These are phyloP conservation scores for Solanum pinnatisectum DNA, from an alignment of 257 asterid genomes.

Conservation along the genomic window DNA sequence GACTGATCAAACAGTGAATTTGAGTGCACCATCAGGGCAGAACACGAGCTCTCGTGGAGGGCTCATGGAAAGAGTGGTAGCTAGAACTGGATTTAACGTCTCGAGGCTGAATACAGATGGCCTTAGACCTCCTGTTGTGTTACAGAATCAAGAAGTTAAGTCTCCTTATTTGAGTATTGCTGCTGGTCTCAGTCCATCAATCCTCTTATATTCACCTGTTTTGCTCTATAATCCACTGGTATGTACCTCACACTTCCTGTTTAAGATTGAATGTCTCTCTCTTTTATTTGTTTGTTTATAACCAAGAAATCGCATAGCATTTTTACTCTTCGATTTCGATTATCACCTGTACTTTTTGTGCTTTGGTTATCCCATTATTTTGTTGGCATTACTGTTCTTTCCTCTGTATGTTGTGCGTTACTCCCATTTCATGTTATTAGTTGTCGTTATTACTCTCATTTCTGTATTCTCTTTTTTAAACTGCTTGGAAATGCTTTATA, in stretches of 20 bases:
- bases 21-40: conserved; percentile 19
- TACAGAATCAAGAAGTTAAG: conserved; percentile 32
- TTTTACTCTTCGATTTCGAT: background rate
- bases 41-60: conserved; percentile 42
- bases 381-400: background rate
- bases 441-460: background rate
- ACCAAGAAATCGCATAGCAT: background rate
- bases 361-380: background rate
- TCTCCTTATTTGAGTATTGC: conserved; percentile 66
- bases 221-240: conserved; percentile 61
- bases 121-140: conserved; percentile 33
- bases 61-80: conserved; percentile 69
- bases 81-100: conserved; percentile 78
- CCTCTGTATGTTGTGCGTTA: background rate
- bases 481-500: background rate
- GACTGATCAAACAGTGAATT: conserved; percentile 9
- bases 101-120: conserved; percentile 60
- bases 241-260: background rate
- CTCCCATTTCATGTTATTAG: background rate
- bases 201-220: conserved; percentile 71
- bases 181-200: conserved; percentile 81
- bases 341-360: background rate
- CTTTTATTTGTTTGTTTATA: background rate
- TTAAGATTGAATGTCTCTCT: background rate
- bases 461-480: background rate